phyloP scores from a whole-genome alignment of 305 asterid genomes.

The Solanum hybrid region DNA sequence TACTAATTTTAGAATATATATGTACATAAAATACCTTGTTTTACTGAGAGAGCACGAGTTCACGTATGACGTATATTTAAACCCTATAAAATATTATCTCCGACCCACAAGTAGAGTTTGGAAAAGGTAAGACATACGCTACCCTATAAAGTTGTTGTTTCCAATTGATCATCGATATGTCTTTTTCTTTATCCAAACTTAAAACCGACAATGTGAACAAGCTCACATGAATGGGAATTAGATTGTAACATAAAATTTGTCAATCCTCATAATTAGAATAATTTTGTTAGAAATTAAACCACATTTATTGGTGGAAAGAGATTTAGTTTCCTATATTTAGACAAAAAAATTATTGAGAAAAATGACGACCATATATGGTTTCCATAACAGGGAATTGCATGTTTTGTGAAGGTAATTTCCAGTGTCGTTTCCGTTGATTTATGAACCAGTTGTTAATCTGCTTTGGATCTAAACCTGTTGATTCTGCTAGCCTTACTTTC shows the following conservation, averaged over 20 bases:
- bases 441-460: slow-evolving; percentile 69
- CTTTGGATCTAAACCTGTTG: slow-evolving; percentile 44
- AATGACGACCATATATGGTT: slow-evolving; percentile 12
- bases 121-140: not conserved
- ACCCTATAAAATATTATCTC: not conserved
- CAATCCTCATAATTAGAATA: not conserved
- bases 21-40: not conserved
- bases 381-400: slow-evolving; percentile 33
- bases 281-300: not conserved
- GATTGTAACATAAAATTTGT: not conserved
- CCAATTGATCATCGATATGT: fast-evolving
- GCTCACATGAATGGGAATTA: no score
- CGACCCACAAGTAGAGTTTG: not conserved
- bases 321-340: no score
- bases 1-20: not conserved
- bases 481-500: slow-evolving; percentile 31
- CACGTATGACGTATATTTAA: not conserved
- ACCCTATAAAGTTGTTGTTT: not conserved
- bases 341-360: not conserved
- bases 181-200: not conserved
- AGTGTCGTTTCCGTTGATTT: slow-evolving; percentile 58
- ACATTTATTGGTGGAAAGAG: not conserved
- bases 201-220: no score
- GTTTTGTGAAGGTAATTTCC: slow-evolving; percentile 43
- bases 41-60: not conserved